Base-by-base conservation (phyloP, 2,329 filamentous ascomycete species). In the Rhynchosporium graminicola region DNA sequence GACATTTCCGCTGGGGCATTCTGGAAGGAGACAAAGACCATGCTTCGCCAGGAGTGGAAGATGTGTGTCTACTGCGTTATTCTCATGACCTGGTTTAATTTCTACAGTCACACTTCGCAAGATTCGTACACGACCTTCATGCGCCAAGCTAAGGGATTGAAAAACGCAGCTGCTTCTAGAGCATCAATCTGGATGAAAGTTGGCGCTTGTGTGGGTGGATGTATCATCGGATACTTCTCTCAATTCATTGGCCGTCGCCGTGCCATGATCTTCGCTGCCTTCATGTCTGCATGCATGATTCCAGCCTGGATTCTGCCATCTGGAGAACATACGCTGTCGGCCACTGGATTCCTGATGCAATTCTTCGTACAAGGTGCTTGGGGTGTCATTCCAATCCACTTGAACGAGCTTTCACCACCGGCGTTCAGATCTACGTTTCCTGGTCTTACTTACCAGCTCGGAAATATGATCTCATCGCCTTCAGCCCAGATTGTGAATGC, bases 341-440 rank as follows among this genome's bases (percentile, higher is more conserved):
- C 90, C 0, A 85, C 88, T 0, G 90, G 90, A 3, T 96, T 94
- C 76, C 93, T 94, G 75, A 82, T 93, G 76, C 88, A 91, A 72
- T 90, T 91, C 73, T 89, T 84, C 71, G 87, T 91, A 2, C 88
- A 90, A 73, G 88, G 88, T 33, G 87, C 87, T 0, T 91, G 88
- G 88, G 89, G 88, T 40, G 65, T 70, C 5, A 68, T 70, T 36
- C 68, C 68, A 40, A 87, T 88, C 65, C 84, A 88, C 68, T 77
- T 88, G 9, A 87, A 87, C 82, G 86, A 88, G 67, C 76, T 88
- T 1, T 82, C 83, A 0, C 86, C 86, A 0, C 83, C 83, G 9
- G 76, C 79, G 4, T 83, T 88, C 74, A 78, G 86, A 2, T 87
- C 85, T 1, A 85, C 87, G 64, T 82, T 85, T 12, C 85, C 88